phyloP scores from a whole-genome alignment of 1,284 basidiomycete species.

The Papiliotrema fonsecae region DNA sequence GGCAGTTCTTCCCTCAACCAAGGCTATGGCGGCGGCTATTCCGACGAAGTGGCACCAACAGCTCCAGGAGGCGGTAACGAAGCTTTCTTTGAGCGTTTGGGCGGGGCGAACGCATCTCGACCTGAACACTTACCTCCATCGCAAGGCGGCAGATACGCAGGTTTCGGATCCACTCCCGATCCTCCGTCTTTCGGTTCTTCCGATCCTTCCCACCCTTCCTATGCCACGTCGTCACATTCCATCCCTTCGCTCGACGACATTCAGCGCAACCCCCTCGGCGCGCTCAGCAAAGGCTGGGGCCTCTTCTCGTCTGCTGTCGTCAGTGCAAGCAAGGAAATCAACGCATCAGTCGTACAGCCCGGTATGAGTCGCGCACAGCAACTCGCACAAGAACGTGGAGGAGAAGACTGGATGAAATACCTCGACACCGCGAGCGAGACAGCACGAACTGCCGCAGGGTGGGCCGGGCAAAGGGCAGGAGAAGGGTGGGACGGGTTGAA shows the following conservation, averaged over 20 bases:
- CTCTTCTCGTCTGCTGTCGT: conserved; percentile 45
- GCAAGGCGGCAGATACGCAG: conserved; percentile 46
- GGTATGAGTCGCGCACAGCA: conserved; percentile 33
- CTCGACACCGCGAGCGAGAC: conserved; percentile 18
- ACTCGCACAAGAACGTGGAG: conserved; percentile 18
- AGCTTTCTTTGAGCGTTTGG: conserved; percentile 47
- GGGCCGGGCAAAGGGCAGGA: conserved; percentile 33
- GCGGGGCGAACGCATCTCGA: conserved; percentile 37
- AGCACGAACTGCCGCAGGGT: conserved; percentile 32
- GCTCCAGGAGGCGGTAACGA: conserved; percentile 37
- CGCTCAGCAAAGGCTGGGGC: conserved; percentile 47
- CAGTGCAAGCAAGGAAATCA: conserved; percentile 40
- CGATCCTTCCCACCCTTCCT: conserved; percentile 33
- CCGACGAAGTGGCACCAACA: not conserved
- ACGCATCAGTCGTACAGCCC: conserved; percentile 45
- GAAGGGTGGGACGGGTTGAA: conserved; percentile 44
- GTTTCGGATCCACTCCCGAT: conserved; percentile 43
- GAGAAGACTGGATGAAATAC: conserved; percentile 36
- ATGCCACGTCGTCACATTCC: conserved; percentile 37
- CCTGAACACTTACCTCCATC: conserved; percentile 45
- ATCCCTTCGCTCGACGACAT: conserved; percentile 45
- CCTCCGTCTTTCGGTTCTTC: conserved; percentile 10
- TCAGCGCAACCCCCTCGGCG: conserved; percentile 42
- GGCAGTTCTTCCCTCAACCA: conserved; percentile 23
- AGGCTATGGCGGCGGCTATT: too few relatives aligned